Base-by-base conservation (phyloP, 345 rosid genomes). In the Syzygium aromaticum region DNA sequence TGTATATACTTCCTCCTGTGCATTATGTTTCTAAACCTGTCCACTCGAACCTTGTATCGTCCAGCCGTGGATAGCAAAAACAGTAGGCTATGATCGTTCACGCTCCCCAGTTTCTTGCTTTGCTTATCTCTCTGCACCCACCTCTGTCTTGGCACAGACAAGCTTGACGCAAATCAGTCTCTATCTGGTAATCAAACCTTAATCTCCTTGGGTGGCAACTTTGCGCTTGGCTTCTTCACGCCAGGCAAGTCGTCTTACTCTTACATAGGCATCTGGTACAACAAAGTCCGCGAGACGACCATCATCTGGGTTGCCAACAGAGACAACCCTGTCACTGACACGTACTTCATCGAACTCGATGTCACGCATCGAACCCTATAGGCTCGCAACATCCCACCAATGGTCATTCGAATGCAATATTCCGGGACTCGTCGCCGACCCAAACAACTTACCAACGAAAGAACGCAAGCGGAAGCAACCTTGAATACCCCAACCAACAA, bases 221-320 rank as follows among this genome's bases (percentile, higher is more conserved):
- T 63, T 28, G 38, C 1, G 77, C 40, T 63, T 28, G 77, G 77
- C 38, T 28, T 63, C 77, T 63, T 63, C 10, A 63, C 11, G 7
- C 77, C 77, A 28, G 77, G 77, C 38, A 63, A 63, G 19, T 14
- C 73, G 2, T 14, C 73, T 63, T 63, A 63, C 73, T 63, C 73
- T 19, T 63, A 63, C 78, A 86, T 97, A 86, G 98, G 96, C 84
- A 94, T 94, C 89, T 94, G 94, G 98, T 95, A 93, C 89, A 82
- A 88, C n/a, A 85, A 88, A 61, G 88, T 28, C 16, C 8, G 38
- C 21, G 2, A 13, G 73, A 19, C 4, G 10, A n/a, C 73, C 73
- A 6, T 63, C 5, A 9, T 63, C 21, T 28, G 73, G 73, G 21
- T 63, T 10, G 73, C 19, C 73, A 63, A 28, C 19, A 63, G 73